phyloP scores from a whole-genome alignment of 768 basidiomycete species.

The Polyporus arcularius region DNA sequence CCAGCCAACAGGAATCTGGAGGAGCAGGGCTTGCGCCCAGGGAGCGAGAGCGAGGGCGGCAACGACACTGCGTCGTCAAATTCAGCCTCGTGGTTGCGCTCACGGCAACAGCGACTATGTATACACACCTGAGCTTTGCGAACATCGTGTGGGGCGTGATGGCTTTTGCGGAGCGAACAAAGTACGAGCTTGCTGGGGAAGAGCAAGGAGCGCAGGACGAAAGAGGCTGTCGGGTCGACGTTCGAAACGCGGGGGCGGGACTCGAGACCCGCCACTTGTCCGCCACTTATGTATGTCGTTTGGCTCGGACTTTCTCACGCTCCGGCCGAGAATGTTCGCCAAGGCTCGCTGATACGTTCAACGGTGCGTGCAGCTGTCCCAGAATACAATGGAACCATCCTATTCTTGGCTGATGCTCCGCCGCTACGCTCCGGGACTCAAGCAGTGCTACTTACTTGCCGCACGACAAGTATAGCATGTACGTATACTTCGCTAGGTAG shows the following conservation, averaged over 20 bases:
- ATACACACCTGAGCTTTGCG: slow-evolving; percentile 47
- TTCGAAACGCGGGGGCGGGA: no score
- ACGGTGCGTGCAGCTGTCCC: not conserved
- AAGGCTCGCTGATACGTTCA: not conserved
- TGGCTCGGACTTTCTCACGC: slow-evolving; percentile 8
- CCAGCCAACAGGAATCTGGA: slow-evolving; percentile 34
- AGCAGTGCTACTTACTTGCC: no score
- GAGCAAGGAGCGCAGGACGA: not conserved
- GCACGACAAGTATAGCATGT: no score
- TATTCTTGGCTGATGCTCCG: slow-evolving; percentile 7
- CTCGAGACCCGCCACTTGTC: not conserved
- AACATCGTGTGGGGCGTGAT: slow-evolving; percentile 47
- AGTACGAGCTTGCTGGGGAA: slow-evolving; percentile 17
- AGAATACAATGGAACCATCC: slow-evolving; percentile 15
- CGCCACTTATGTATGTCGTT: not conserved
- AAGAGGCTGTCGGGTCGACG: not conserved
- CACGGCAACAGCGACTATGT: not conserved
- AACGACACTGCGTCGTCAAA: slow-evolving; percentile 36
- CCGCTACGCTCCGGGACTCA: not conserved
- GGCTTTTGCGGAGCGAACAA: slow-evolving; percentile 16
- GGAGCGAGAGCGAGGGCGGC: slow-evolving; percentile 46
- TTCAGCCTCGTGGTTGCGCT: not conserved
- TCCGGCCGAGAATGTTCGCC: slow-evolving; percentile 12
- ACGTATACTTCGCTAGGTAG: no score
- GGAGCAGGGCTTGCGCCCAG: slow-evolving; percentile 43